Conservation (phyloP, 176 grass and related monocot genomes). For the Areca catechu region DNA sequence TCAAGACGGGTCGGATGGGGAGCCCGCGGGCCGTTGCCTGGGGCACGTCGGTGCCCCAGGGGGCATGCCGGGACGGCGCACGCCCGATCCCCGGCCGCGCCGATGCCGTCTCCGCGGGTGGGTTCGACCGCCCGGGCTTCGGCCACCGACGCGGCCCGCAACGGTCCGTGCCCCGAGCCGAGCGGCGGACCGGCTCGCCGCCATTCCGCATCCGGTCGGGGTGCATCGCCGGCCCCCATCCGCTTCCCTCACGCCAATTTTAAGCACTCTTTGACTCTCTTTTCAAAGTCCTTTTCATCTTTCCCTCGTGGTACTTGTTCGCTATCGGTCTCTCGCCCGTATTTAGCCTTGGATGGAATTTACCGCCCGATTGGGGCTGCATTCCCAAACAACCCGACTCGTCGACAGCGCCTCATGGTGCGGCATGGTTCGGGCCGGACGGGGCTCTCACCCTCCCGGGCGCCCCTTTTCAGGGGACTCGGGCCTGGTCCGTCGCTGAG, state of each 20-base stretch:
- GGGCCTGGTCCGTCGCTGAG: slow-evolving; percentile 33
- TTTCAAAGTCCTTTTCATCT: slow-evolving; percentile 74
- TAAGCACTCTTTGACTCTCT: slow-evolving; percentile 70
- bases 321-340: slow-evolving; percentile 57
- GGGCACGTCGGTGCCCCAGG: too few relatives aligned
- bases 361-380: slow-evolving; percentile 6
- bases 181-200: too few relatives aligned
- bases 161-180: too few relatives aligned
- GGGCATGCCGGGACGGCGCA: too few relatives aligned
- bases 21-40: slow-evolving; percentile 30
- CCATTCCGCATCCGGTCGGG: slow-evolving; percentile 22
- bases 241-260: slow-evolving; percentile 71
- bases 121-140: too few relatives aligned
- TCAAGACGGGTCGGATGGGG: slow-evolving; percentile 71
- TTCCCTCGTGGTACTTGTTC: slow-evolving; percentile 69
- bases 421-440: slow-evolving; percentile 37
- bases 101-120: too few relatives aligned
- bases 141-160: too few relatives aligned
- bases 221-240: slow-evolving; percentile 45
- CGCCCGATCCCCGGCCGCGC: too few relatives aligned
- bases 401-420: slow-evolving; percentile 49
- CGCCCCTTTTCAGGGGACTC: slow-evolving; percentile 55
- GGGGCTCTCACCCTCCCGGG: slow-evolving; percentile 60
- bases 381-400: slow-evolving; percentile 50
- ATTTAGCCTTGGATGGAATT: slow-evolving; percentile 50